These are phyloP conservation scores for Calophaca sinica DNA, from an alignment of 306 rosid species.

Conservation along the genomic window DNA sequence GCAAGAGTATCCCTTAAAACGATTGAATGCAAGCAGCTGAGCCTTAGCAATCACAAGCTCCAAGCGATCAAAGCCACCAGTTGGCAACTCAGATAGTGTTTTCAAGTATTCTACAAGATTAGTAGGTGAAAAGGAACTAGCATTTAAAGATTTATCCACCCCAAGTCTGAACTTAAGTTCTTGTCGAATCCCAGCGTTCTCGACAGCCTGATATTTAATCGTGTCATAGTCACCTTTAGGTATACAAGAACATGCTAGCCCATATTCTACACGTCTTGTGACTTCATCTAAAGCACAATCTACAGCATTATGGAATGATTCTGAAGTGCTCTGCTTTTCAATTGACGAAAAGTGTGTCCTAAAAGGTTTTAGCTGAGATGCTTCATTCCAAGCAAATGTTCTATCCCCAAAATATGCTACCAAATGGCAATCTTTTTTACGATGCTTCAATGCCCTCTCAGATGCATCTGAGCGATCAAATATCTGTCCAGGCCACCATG, in stretches of 20 bases:
- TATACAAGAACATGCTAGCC: slow-evolving; percentile 80
- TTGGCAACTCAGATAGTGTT: slow-evolving; percentile 69
- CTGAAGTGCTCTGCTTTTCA: slow-evolving; percentile 80
- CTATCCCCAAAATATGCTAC: slow-evolving; percentile 97
- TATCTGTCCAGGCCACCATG: slow-evolving; percentile 99
- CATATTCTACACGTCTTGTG: slow-evolving; percentile 77
- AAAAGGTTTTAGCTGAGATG: slow-evolving; percentile 76
- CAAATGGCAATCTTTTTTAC: slow-evolving; percentile 82
- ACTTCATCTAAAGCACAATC: slow-evolving; percentile 86
- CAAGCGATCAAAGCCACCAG: slow-evolving; percentile 62
- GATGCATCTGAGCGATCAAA: slow-evolving; percentile 87
- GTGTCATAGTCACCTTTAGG: slow-evolving; percentile 64
- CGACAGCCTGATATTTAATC: slow-evolving; percentile 70
- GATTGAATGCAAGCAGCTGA: slow-evolving; percentile 77
- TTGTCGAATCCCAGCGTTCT: slow-evolving; percentile 77
- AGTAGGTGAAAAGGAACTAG: slow-evolving; percentile 63
- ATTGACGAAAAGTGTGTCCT: slow-evolving; percentile 66
- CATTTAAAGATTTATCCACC: slow-evolving; percentile 65
- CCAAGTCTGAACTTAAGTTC: slow-evolving; percentile 59
- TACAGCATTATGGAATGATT: slow-evolving; percentile 80
- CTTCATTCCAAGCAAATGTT: slow-evolving; percentile 98
- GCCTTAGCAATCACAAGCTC: slow-evolving; percentile 85
- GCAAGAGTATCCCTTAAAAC: slow-evolving; percentile 72
- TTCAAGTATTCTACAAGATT: slow-evolving; percentile 63
- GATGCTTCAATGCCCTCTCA: slow-evolving; percentile 84